phyloP scores from a whole-genome alignment of 257 asterid genomes.

The Ilex asprella region DNA sequence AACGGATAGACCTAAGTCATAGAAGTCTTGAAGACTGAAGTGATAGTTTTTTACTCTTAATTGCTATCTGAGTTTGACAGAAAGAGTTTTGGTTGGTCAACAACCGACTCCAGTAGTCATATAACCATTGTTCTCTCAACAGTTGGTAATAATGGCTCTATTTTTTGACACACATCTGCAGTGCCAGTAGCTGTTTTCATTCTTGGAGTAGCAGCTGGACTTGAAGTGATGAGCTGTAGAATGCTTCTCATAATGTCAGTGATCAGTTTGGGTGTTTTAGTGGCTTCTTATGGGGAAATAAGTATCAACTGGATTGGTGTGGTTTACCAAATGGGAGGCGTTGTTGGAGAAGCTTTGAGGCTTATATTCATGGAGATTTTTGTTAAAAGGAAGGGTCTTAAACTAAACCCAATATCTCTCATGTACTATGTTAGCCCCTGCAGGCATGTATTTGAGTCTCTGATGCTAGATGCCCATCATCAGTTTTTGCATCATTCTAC shows the following conservation, averaged over 20 bases:
- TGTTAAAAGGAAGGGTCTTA: constrained; percentile 88
- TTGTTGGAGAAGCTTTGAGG: constrained; percentile 95
- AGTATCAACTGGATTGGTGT: constrained; percentile 90
- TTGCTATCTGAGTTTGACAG: neutral
- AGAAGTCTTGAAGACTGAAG: neutral
- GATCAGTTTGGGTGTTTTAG: constrained; percentile 86
- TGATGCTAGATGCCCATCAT: neutral
- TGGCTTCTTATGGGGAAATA: constrained; percentile 97
- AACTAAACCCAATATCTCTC: constrained; percentile 83
- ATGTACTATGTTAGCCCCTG: constrained; percentile 99
- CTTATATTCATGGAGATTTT: constrained; percentile 91
- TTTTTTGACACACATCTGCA: constrained; percentile 29
- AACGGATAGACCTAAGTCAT: neutral
- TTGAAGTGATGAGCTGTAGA: constrained; percentile 82
- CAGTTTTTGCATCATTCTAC: neutral
- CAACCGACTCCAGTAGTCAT: constrained; percentile 1
- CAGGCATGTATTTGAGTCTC: constrained; percentile 53
- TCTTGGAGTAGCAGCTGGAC: constrained; percentile 94
- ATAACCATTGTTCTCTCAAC: neutral
- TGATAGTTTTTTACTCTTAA: neutral
- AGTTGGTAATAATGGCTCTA: constrained; percentile 7
- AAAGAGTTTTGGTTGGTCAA: constrained; percentile 5
- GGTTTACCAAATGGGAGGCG: constrained; percentile 99
- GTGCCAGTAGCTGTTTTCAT: constrained; percentile 99
- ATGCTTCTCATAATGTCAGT: constrained; percentile 96